Evolutionary conservation across 208 protist species (phyloP).

Genomic region (Leishmania lainsoni): DNA sequence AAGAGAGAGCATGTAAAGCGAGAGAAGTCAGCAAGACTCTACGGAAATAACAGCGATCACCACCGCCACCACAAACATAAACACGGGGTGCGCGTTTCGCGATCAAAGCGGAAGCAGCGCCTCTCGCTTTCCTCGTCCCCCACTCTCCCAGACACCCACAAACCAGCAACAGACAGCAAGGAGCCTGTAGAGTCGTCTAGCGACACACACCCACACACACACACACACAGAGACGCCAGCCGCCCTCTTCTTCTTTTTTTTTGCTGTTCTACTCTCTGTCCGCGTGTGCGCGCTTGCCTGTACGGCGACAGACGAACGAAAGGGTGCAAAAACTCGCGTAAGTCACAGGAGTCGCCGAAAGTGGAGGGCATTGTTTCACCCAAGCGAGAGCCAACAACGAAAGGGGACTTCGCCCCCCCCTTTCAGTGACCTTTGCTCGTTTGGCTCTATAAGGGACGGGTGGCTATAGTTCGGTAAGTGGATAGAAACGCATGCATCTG

Average conservation of each 20-base stretch:
- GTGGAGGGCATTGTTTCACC: background rate
- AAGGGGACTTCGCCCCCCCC: no score
- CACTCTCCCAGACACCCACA: background rate
- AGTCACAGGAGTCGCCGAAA: background rate
- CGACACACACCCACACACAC: background rate
- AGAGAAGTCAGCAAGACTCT: no score
- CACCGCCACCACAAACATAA: no score
- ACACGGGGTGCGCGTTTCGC: background rate
- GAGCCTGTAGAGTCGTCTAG: background rate
- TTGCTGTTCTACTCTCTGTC: background rate
- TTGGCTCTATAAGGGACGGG: background rate
- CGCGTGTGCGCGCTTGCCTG: background rate
- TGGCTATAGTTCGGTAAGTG: background rate
- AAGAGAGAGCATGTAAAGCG: no score
- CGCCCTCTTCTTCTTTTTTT: constrained; percentile 2
- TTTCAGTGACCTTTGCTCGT: background rate
- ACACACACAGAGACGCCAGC: background rate
- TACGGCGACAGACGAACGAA: no score
- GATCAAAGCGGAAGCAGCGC: background rate
- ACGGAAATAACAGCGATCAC: no score
- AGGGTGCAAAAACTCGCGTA: no score
- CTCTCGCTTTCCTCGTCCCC: background rate
- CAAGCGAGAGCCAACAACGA: no score
- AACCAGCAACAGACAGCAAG: background rate
- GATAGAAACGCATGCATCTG: background rate